These are phyloP conservation scores for Sarocladium oryzae DNA, from an alignment of 2,329 filamentous ascomycete species.

Conservation along the genomic window DNA sequence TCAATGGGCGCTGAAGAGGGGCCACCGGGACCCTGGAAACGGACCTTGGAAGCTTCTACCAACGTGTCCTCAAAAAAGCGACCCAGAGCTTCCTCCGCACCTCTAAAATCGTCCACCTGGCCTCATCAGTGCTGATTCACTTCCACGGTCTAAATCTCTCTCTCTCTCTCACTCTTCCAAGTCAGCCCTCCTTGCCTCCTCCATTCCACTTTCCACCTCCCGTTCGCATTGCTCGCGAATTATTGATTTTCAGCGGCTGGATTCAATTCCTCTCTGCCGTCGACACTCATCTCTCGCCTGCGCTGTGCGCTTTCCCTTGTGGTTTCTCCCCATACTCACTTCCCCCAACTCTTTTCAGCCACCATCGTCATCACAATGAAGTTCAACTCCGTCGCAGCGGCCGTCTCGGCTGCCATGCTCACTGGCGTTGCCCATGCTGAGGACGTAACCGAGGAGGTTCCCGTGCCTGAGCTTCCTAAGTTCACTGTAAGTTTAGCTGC, in stretches of 20 bases:
- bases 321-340: slow-evolving; percentile 8
- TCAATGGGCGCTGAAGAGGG: background rate
- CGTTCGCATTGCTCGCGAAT: background rate
- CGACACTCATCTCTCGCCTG: slow-evolving; percentile 9
- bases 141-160: background rate
- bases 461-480: slow-evolving; percentile 62
- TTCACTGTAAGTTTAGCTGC: slow-evolving; percentile 69
- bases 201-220: background rate
- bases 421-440: slow-evolving; percentile 65
- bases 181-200: background rate
- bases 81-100: background rate
- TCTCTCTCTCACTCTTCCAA: background rate
- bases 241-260: background rate
- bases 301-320: slow-evolving; percentile 19
- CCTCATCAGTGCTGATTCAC: slow-evolving; percentile 6
- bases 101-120: slow-evolving; percentile 9
- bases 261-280: background rate
- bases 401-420: slow-evolving; percentile 66
- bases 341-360: slow-evolving; percentile 11
- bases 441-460: slow-evolving; percentile 53
- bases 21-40: background rate
- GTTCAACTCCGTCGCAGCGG: slow-evolving; percentile 72
- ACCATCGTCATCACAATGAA: slow-evolving; percentile 52
- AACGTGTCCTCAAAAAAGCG: slow-evolving; percentile 10
- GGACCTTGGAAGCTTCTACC: slow-evolving; percentile 8